Conservation (phyloP, 805 yeast genomes). For the Monosporozyma yasuniensis region DNA sequence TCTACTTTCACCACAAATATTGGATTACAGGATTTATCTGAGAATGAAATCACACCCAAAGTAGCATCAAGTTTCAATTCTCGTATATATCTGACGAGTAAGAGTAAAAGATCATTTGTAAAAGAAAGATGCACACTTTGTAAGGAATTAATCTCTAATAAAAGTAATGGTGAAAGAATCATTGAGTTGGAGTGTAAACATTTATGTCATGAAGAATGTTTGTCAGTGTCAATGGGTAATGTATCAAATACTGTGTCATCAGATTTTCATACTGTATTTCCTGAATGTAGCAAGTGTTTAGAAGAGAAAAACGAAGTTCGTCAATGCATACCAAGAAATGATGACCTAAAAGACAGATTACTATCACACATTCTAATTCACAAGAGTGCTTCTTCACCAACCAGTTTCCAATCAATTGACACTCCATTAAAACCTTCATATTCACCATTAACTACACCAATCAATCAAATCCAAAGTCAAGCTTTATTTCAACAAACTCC, state of each 20-base stretch:
- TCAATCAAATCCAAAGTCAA: slow-evolving; percentile 1
- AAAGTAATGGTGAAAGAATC: slow-evolving; percentile 37
- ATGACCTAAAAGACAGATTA: slow-evolving; percentile 21
- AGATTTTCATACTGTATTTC: slow-evolving; percentile 21
- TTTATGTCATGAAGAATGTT: slow-evolving; percentile 50
- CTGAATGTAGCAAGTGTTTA: slow-evolving; percentile 20
- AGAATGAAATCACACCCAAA: background rate
- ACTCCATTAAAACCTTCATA: slow-evolving; percentile 1
- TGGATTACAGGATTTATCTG: background rate
- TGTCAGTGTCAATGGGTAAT: slow-evolving; percentile 33
- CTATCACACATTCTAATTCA: slow-evolving; percentile 20
- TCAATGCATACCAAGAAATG: slow-evolving; percentile 24
- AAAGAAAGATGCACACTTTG: slow-evolving; percentile 35
- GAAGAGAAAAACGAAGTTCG: slow-evolving; percentile 6
- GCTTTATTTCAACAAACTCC: background rate
- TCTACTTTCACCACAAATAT: background rate
- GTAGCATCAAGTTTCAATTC: background rate
- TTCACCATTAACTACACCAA: slow-evolving; percentile 4
- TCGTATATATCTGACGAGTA: background rate
- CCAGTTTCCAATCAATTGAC: background rate
- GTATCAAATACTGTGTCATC: slow-evolving; percentile 2
- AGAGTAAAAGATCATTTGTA: slow-evolving; percentile 20
- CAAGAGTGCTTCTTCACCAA: slow-evolving; percentile 3
- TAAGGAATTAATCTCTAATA: slow-evolving; percentile 40
- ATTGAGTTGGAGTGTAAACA: slow-evolving; percentile 48